Percentiles rank a stretch among this genome's conserved stretches.
Evolutionary conservation across 2,329 filamentous ascomycete species (phyloP).

Genomic region (Cytospora piceicola): DNA sequence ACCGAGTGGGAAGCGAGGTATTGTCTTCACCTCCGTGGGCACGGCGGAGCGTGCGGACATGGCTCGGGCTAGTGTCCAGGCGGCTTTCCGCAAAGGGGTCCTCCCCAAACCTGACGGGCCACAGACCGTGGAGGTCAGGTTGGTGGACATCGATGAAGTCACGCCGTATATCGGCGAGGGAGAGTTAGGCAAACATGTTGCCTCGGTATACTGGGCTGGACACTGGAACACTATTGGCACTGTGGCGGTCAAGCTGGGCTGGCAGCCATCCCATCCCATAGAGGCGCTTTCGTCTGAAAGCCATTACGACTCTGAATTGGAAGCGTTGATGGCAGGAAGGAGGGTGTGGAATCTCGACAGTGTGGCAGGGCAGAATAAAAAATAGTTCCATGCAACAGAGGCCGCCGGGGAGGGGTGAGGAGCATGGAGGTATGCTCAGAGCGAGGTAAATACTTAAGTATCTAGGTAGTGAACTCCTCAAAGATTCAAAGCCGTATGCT

Average conservation of each 20-base stretch:
- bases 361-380: not conserved
- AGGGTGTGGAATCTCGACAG: not conserved
- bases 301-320: not conserved
- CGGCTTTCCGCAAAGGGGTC: constrained; percentile 9
- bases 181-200: not conserved
- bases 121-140: constrained; percentile 8
- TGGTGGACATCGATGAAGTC: not conserved
- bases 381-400: too few relatives aligned
- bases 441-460: too few relatives aligned
- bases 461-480: too few relatives aligned
- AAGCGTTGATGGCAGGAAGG: not conserved
- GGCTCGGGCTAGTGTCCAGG: not conserved
- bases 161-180: not conserved
- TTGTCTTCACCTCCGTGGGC: constrained; percentile 64
- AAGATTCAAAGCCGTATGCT: too few relatives aligned
- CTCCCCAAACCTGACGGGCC: constrained; percentile 2
- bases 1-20: constrained; percentile 40
- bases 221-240: constrained; percentile 19
- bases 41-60: not conserved
- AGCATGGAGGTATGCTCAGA: too few relatives aligned
- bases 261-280: constrained; percentile 1
- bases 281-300: not conserved
- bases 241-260: constrained; percentile 8
- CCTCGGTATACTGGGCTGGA: not conserved
- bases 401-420: too few relatives aligned